Percentiles rank a stretch among this genome's conserved stretches.
phyloP scores from a whole-genome alignment of 495 filamentous ascomycete genomes.

The Xylaria castorea region DNA sequence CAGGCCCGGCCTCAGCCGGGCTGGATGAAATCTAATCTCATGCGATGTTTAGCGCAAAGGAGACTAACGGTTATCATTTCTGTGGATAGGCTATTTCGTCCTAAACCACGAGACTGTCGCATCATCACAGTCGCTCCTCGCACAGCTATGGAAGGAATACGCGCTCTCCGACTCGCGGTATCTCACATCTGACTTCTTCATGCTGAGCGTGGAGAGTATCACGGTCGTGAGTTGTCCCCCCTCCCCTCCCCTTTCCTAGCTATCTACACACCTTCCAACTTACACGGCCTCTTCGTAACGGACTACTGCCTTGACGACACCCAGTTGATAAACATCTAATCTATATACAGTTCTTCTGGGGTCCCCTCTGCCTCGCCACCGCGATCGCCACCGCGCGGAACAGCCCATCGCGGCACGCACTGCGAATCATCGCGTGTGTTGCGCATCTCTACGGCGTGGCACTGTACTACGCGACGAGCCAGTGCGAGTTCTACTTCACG shows the following conservation, averaged over 20 bases:
- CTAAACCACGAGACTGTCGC: slow-evolving; percentile 62
- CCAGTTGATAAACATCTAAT: slow-evolving; percentile 16
- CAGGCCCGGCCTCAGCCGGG: not conserved
- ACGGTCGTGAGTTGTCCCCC: slow-evolving; percentile 66
- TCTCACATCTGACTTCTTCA: slow-evolving; percentile 77
- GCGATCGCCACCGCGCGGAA: slow-evolving; percentile 63
- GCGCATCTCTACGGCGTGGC: slow-evolving; percentile 87
- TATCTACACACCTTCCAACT: not conserved
- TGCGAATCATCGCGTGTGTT: slow-evolving; percentile 75
- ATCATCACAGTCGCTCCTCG: slow-evolving; percentile 60
- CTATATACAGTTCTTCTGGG: slow-evolving; percentile 64
- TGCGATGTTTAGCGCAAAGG: not conserved
- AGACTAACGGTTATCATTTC: not conserved
- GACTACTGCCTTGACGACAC: not conserved
- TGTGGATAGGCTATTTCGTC: slow-evolving; percentile 72
- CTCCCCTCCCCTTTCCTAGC: not conserved
- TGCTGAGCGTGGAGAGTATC: slow-evolving; percentile 83
- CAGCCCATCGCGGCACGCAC: slow-evolving; percentile 68
- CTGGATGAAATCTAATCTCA: not conserved
- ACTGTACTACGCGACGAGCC: slow-evolving; percentile 84
- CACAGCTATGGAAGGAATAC: slow-evolving; percentile 91
- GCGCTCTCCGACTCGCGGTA: slow-evolving; percentile 83
- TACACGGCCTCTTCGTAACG: not conserved
- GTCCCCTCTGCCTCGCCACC: slow-evolving; percentile 76
- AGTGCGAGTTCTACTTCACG: slow-evolving; percentile 67